Percentiles rank a stretch among this genome's conserved stretches.
Evolutionary conservation across 306 rosid genomes (phyloP).

Genomic region (Castanospermum australe): DNA sequence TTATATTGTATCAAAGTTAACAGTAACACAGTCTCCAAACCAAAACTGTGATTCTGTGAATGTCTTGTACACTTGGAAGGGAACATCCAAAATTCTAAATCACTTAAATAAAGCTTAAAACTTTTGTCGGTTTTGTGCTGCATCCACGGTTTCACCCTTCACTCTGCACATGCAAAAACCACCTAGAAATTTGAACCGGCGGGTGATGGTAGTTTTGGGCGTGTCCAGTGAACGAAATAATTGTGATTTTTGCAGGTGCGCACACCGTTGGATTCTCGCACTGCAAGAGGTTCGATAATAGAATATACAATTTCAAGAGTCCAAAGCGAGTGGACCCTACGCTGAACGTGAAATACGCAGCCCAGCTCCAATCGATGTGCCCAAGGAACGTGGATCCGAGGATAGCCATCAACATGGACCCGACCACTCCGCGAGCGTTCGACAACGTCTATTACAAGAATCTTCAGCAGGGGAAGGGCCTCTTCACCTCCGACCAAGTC

Average conservation of each 20-base stretch:
- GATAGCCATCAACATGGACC: conserved; percentile 85
- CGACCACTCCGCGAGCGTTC: conserved; percentile 54
- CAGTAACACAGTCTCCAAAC: no score
- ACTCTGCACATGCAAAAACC: not conserved
- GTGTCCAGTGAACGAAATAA: not conserved
- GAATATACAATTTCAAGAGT: conserved; percentile 54
- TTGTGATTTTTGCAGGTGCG: conserved; percentile 49
- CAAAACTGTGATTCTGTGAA: no score
- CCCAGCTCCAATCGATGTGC: conserved; percentile 48
- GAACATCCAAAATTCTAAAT: not conserved
- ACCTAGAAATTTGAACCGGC: not conserved
- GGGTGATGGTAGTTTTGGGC: not conserved
- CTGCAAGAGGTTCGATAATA: conserved; percentile 47
- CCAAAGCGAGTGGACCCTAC: conserved; percentile 50
- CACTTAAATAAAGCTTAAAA: no score
- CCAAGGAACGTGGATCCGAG: conserved; percentile 61
- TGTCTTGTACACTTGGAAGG: no score
- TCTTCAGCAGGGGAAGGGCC: conserved; percentile 60
- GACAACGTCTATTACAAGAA: conserved; percentile 65
- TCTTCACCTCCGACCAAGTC: conserved; percentile 69
- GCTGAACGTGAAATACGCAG: conserved; percentile 38
- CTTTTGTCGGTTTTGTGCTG: no score
- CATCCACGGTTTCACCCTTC: no score
- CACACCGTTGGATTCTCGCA: conserved; percentile 85
- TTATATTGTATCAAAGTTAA: no score